These are phyloP conservation scores for Thozetella sp. DNA, from an alignment of 495 filamentous ascomycete species.

Conservation along the genomic window DNA sequence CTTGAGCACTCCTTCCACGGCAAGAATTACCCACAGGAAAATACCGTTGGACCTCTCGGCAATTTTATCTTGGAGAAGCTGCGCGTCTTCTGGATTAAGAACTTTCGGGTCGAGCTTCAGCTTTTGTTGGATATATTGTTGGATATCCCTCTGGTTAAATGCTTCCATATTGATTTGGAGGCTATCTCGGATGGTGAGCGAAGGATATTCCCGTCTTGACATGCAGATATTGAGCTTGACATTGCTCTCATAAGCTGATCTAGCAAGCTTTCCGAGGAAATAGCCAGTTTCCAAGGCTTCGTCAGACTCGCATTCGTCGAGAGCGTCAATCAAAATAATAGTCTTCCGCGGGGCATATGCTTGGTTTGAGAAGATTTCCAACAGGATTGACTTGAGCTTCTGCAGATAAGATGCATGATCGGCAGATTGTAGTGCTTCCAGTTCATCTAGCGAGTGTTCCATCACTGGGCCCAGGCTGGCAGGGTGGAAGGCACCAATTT, in stretches of 20 bases:
- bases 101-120: slow-evolving; percentile 7
- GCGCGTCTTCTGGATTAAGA: not conserved
- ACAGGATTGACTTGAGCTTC: slow-evolving; percentile 5
- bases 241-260: not conserved
- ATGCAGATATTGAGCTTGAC: slow-evolving; percentile 15
- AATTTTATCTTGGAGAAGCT: slow-evolving; percentile 5
- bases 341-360: slow-evolving; percentile 17
- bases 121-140: slow-evolving; percentile 12
- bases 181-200: slow-evolving; percentile 13
- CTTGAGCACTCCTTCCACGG: slow-evolving; percentile 17
- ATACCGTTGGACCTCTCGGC: slow-evolving; percentile 17
- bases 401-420: slow-evolving; percentile 9
- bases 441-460: not conserved
- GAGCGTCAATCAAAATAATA: slow-evolving; percentile 35
- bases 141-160: slow-evolving; percentile 19
- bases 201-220: slow-evolving; percentile 27
- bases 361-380: slow-evolving; percentile 4
- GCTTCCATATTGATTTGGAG: slow-evolving; percentile 14
- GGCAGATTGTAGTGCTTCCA: not conserved
- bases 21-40: slow-evolving; percentile 26
- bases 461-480: not conserved
- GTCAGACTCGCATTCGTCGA: slow-evolving; percentile 33
- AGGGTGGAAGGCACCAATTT: slow-evolving; percentile 16
- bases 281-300: slow-evolving; percentile 2
- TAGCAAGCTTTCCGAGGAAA: slow-evolving; percentile 6